These are phyloP conservation scores for Talaromyces pinophilus DNA, from an alignment of 2,329 filamentous ascomycete species.

Conservation along the genomic window DNA sequence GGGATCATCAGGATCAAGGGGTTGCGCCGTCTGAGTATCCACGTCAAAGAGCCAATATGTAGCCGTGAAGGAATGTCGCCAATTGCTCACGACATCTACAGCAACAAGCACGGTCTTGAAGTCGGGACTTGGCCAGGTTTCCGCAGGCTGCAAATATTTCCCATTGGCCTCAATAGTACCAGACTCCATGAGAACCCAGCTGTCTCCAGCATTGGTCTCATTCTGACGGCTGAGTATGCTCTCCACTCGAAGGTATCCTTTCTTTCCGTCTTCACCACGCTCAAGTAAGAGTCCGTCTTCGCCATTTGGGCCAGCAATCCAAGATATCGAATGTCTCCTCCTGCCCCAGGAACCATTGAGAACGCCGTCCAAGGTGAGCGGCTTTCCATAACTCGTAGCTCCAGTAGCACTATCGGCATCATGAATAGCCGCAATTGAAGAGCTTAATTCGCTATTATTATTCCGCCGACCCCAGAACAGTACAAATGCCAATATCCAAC, in stretches of 20 bases:
- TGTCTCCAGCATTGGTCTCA: conserved; percentile 49
- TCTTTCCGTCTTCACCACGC: conserved; percentile 57
- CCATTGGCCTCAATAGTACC: conserved; percentile 62
- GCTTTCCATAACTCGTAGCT: conserved; percentile 41
- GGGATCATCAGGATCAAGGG: conserved; percentile 70
- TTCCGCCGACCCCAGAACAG: conserved; percentile 44
- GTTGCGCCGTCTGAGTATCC: conserved; percentile 70
- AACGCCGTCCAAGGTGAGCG: conserved; percentile 47
- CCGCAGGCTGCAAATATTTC: conserved; percentile 57
- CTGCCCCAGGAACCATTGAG: conserved; percentile 43
- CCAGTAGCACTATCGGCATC: conserved; percentile 35
- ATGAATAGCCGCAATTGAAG: conserved; percentile 30
- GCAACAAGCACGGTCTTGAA: conserved; percentile 83
- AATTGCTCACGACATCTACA: conserved; percentile 72
- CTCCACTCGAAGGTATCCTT: conserved; percentile 81
- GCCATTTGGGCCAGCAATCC: conserved; percentile 50
- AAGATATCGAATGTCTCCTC: conserved; percentile 45
- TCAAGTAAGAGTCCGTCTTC: conserved; percentile 82
- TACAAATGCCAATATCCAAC: conserved; percentile 49
- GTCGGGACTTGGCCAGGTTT: conserved; percentile 75
- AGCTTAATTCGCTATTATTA: conserved; percentile 34
- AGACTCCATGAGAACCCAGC: conserved; percentile 74
- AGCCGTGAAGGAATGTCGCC: conserved; percentile 85
- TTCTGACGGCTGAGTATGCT: conserved; percentile 68
- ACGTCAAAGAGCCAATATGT: conserved; percentile 94